Evolutionary conservation across 73 alveolate genomes (phyloP), one percentile per base, ranked within the genome.

Genomic region (Tetrahymena borealis): DNA sequence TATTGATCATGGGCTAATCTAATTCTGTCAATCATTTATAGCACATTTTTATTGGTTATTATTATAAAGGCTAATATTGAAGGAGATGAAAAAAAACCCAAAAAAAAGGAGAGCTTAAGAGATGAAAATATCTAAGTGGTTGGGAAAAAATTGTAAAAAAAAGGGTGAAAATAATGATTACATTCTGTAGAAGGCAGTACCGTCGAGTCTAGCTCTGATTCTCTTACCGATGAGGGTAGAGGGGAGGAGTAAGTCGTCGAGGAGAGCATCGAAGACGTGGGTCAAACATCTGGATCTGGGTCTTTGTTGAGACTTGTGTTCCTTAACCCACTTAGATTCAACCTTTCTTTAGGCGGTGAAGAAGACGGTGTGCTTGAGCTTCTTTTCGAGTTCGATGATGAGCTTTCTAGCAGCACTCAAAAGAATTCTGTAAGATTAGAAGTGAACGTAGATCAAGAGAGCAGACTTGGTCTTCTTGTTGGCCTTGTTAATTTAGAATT

Each of bases 151-250:
- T 60, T 60, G 85, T 24, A n/a, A 91, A 43, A 91, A 41, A 33
- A 40, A 42, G 77, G 43, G 33, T 91, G 31, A 60, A 32, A 35
- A 38, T n/a, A n/a, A n/a, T n/a, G 16, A 77, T 15, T 92, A 92
- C 95, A 92, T 78, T 92, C 95, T 92, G 91, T 92, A 92, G 93
- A 92, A 92, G 39, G 77, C 39, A 28, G 95, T 32, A n/a, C 95
- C 95, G 31, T 92, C 95, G 78, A 93, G 91, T 93, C 95, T 78
- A 16, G 91, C 95, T 93, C 95, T 93, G 39, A 90, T 93, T 93
- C 95, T 93, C 91, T 78, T 93, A 32, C 95, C 95, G 33, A 93
- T 40, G 40, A 93, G 90, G 77, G 42, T 37, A 28, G 93, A 41
- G 40, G 95, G 95, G 20, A 92, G 93, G 35, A 93, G 90, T 35